Percentiles rank a stretch among this genome's conserved stretches.
Conservation (phyloP, 306 rosid species). For the Myrica gale region DNA sequence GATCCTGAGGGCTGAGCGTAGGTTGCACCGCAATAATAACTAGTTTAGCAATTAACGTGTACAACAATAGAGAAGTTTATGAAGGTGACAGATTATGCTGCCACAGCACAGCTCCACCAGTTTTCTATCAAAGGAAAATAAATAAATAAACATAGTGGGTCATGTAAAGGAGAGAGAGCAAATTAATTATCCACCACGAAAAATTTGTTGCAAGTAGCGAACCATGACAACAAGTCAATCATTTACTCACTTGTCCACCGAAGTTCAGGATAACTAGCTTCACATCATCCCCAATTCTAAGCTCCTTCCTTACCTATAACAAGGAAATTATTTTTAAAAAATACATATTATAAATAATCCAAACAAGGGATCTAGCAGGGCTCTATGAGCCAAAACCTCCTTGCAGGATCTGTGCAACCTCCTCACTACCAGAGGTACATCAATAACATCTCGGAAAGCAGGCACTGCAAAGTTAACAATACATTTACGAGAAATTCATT, state of each 20-base stretch:
- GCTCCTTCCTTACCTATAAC: slow-evolving; percentile 83
- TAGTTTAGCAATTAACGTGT: background rate
- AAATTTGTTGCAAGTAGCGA: slow-evolving; percentile 5
- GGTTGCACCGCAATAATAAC: background rate
- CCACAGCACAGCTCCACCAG: background rate
- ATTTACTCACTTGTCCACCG: slow-evolving; percentile 81
- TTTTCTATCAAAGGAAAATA: background rate
- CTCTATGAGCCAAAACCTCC: slow-evolving; percentile 59
- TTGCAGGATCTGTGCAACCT: slow-evolving; percentile 78
- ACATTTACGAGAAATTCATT: slow-evolving; percentile 11
- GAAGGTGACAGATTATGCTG: background rate
- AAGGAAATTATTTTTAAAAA: slow-evolving; percentile 18
- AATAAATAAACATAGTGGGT: background rate
- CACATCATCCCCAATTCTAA: slow-evolving; percentile 59
- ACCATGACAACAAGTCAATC: background rate
- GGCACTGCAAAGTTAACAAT: slow-evolving; percentile 62
- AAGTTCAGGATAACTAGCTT: slow-evolving; percentile 89
- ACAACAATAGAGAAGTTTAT: background rate
- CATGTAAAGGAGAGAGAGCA: background rate
- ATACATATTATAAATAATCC: slow-evolving; percentile 14
- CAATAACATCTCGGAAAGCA: slow-evolving; percentile 89
- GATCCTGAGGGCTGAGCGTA: background rate
- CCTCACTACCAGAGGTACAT: slow-evolving; percentile 92
- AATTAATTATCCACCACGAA: background rate
- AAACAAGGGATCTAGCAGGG: slow-evolving; percentile 17